Base-by-base conservation (phyloP, 805 yeast species). In the Metschnikowia cerradonensis region DNA sequence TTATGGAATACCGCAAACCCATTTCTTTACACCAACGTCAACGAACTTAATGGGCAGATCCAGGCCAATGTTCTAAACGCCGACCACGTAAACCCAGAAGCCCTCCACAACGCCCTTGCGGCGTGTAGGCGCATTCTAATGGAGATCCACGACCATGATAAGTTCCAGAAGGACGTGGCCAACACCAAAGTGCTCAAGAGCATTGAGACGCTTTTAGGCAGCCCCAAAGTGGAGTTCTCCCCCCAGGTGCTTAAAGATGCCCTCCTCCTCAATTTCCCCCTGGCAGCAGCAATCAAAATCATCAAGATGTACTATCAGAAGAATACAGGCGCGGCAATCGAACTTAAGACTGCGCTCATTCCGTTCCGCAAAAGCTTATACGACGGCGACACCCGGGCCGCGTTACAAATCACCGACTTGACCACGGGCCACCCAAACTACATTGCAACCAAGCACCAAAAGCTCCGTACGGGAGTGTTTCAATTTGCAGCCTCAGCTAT, bases 361-460 rank as follows among this genome's bases (percentile, higher is more conserved):
- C 87, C 90, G 3, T 79, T 86, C 53, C 64, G 91, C 17, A 64
- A 75, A 39, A 72, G 82, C n/a, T 63, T 86, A 2, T 83, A 74
- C 66, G 73, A 79, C 53, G 86, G 81, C 1, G 81, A 84, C 45
- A 72, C 83, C 52, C 71, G 74, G 26, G 70, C 72, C 39, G 88
- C 90, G 0, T 64, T 85, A 37, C 72, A 73, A 43, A 64, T 85
- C 41, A 72, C 88, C 20, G 88, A 84, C 53, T 60, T 75, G 43
- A 82, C 94, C 0, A 77, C 82, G 1, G 90, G 83, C 2, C 78
- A 80, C 41, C 64, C 72, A 11, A 75, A 79, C 54, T 84, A 82
- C 64, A 64, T 77, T 10, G 60, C 60, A 2, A 51, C 63, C 37
- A 64, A 71, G 45, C 54, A 59, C 71, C 68, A 50, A 59, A 63